Evolutionary conservation across 2,329 filamentous ascomycete species (phyloP), one percentile per base, ranked within the genome.

Genomic region (Stagonosporopsis rhizophila): DNA sequence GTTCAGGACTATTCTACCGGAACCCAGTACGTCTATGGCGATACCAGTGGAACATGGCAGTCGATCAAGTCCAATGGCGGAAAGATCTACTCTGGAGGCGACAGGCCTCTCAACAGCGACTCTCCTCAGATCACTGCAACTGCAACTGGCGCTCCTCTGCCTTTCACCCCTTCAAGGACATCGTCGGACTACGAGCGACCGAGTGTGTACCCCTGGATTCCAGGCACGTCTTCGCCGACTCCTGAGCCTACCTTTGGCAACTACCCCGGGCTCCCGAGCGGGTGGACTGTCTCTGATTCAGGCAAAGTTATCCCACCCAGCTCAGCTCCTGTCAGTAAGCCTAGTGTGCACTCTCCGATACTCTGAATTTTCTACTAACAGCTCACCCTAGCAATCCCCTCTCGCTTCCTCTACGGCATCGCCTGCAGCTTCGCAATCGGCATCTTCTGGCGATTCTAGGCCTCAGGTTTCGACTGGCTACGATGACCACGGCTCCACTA

Each of bases 1-100:
- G 85, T 96, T 38, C 88, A 88, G 47, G 95, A 99, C 80, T 99
- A 98, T 80, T 97, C 93, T 20, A 97, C 93, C 1, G 95, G 95
- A 50, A 88, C 84, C 17, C 81, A 89, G 61, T 99, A 99, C 81
- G 82, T 80, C 54, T 99, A 98, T 79, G 85, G 85, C 64, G 90
- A 95, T 74, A 85, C 83, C 34, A 88, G 84, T 44, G 95, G 95
- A 44, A 85, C 82, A 20, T 96, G 92, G 91, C 72, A 85, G 63
- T 94, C 90, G 44, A 98, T 99, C 75, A 78, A 85, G 66, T 87
- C 94, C 49, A 84, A 89, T n/a, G 92, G 87, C 62, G 95, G 95
- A 59, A 77, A 81, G 62, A 81, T 98, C 75, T 91, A 92, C 74
- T 77, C 78, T 60, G 83, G 83, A 30, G 85, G 80, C 30, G 81